These are phyloP conservation scores for Lactifluus pinguis DNA, from an alignment of 768 basidiomycete genomes.

Conservation along the genomic window DNA sequence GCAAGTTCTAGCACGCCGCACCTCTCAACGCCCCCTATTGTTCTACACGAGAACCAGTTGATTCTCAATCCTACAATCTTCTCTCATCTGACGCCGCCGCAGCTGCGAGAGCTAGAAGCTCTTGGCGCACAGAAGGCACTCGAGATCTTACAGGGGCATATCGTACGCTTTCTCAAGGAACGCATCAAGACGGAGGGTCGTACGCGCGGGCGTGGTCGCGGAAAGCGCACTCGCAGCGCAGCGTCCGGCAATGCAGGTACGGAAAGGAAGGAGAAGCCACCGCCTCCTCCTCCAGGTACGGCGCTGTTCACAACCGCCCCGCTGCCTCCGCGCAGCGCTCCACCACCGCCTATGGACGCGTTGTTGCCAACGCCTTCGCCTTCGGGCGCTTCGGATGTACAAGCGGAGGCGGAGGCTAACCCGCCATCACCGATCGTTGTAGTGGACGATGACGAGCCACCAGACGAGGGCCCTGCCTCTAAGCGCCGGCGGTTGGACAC, in stretches of 20 bases:
- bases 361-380: constrained; percentile 30
- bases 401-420: constrained; percentile 24
- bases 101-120: constrained; percentile 65
- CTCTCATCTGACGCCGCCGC: constrained; percentile 61
- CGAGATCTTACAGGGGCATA: constrained; percentile 72
- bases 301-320: constrained; percentile 16
- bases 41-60: constrained; percentile 75
- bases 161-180: constrained; percentile 80
- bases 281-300: not conserved
- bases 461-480: constrained; percentile 38
- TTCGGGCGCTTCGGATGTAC: constrained; percentile 4
- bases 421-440: constrained; percentile 49
- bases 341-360: constrained; percentile 15
- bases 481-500: constrained; percentile 42
- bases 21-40: constrained; percentile 48
- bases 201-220: constrained; percentile 21
- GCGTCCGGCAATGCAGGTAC: constrained; percentile 3
- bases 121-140: constrained; percentile 79
- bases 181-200: constrained; percentile 37
- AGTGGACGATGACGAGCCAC: constrained; percentile 47
- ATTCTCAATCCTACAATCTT: constrained; percentile 84
- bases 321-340: constrained; percentile 4
- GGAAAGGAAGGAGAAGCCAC: constrained; percentile 6
- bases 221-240: constrained; percentile 17
- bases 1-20: constrained; percentile 32